phyloP scores from a whole-genome alignment of 2,329 filamentous ascomycete genomes.

The Exserohilum rostratum region DNA sequence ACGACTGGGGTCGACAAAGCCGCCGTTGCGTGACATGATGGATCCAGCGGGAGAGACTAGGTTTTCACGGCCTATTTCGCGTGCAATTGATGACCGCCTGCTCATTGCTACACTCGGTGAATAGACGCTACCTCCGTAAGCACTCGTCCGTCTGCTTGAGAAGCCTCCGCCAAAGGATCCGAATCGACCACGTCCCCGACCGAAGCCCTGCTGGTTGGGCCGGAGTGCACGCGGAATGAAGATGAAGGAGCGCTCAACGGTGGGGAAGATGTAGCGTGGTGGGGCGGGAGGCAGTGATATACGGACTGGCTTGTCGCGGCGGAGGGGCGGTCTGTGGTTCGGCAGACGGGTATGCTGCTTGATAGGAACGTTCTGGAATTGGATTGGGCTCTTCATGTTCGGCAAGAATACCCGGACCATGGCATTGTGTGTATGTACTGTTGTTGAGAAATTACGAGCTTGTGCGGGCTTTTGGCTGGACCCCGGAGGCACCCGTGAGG shows the following conservation, averaged over 20 bases:
- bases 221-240: conserved; percentile 95
- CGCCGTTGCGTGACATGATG: conserved; percentile 69
- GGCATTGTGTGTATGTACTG: conserved; percentile 81
- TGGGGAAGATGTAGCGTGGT: conserved; percentile 89
- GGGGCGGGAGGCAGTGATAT: conserved; percentile 83
- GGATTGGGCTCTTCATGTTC: conserved; percentile 71
- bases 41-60: conserved; percentile 83
- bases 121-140: conserved; percentile 81
- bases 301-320: conserved; percentile 93
- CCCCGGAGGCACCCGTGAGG: conserved; percentile 27
- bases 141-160: conserved; percentile 79
- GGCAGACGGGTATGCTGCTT: conserved; percentile 94
- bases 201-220: conserved; percentile 84
- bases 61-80: conserved; percentile 71
- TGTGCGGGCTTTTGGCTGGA: conserved; percentile 43
- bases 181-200: conserved; percentile 71
- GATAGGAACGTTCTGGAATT: conserved; percentile 77
- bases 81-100: conserved; percentile 78
- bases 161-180: conserved; percentile 66
- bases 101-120: conserved; percentile 88
- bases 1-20: conserved; percentile 65
- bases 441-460: conserved; percentile 71
- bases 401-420: conserved; percentile 83
- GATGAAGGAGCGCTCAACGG: conserved; percentile 89
- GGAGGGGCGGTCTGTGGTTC: conserved; percentile 89